These are phyloP conservation scores for Marasmius tenuissimus DNA, from an alignment of 1,284 basidiomycete species.

Conservation along the genomic window DNA sequence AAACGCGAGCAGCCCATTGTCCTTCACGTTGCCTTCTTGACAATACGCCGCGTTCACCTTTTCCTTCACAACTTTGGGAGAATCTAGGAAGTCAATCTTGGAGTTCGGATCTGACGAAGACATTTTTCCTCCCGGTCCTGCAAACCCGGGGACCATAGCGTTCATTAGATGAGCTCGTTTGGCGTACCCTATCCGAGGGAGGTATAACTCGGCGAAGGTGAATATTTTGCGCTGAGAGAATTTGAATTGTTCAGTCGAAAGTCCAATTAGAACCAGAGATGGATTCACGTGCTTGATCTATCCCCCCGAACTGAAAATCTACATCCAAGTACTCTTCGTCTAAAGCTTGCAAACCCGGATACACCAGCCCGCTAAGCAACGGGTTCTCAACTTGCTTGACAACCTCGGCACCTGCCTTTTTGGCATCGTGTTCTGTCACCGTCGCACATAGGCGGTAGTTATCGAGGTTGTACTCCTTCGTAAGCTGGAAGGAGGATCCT, in stretches of 20 bases:
- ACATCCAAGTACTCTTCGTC: slow-evolving; percentile 97
- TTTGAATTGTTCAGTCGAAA: slow-evolving; percentile 4
- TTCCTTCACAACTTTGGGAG: slow-evolving; percentile 78
- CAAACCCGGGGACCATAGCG: slow-evolving; percentile 94
- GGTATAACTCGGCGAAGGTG: slow-evolving; percentile 94
- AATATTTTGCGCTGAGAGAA: slow-evolving; percentile 95
- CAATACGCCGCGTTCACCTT: slow-evolving; percentile 96
- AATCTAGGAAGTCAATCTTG: slow-evolving; percentile 97
- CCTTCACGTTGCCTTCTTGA: slow-evolving; percentile 88
- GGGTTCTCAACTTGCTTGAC: slow-evolving; percentile 97
- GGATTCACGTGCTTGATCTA: slow-evolving; percentile 76
- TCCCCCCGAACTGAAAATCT: slow-evolving; percentile 98
- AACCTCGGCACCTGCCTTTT: slow-evolving; percentile 99
- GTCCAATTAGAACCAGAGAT: not conserved
- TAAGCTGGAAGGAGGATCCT: slow-evolving; percentile 92
- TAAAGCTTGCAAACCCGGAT: slow-evolving; percentile 95
- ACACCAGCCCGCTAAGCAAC: slow-evolving; percentile 87
- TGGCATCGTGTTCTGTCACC: slow-evolving; percentile 94
- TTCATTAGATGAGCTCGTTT: slow-evolving; percentile 99
- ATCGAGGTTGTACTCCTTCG: slow-evolving; percentile 92
- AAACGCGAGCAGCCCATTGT: slow-evolving; percentile 93
- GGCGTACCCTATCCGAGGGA: slow-evolving; percentile 90
- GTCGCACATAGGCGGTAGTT: slow-evolving; percentile 89
- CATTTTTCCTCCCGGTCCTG: slow-evolving; percentile 86
- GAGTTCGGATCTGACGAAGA: slow-evolving; percentile 96